phyloP scores from a whole-genome alignment of 805 yeast species.

The Wickerhamomyces chambardii region DNA sequence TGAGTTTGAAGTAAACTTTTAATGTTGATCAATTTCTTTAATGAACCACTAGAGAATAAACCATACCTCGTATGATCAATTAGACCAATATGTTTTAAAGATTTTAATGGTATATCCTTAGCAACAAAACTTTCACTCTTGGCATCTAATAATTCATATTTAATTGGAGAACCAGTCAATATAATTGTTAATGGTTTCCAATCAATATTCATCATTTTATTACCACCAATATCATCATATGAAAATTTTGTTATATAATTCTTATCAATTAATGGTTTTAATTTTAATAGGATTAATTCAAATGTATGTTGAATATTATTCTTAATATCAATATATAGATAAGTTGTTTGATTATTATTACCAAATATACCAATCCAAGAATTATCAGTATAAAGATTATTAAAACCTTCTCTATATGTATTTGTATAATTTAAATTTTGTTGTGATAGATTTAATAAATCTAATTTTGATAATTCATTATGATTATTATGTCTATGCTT shows the following conservation, averaged over 20 bases:
- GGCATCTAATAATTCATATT: conserved; percentile 26
- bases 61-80: conserved; percentile 15
- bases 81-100: not conserved
- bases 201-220: conserved; percentile 10
- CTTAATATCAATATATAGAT: conserved; percentile 57
- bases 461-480: too few relatives aligned
- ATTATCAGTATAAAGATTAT: too few relatives aligned
- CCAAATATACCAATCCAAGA: not conserved
- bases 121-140: conserved; percentile 27
- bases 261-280: conserved; percentile 36
- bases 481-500: conserved; percentile 21
- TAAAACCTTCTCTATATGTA: not conserved
- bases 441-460: too few relatives aligned
- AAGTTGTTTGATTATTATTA: conserved; percentile 41
- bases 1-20: too few relatives aligned
- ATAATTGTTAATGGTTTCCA: conserved; percentile 54
- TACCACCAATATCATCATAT: conserved; percentile 25
- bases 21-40: conserved; percentile 10
- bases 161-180: conserved; percentile 61
- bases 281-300: conserved; percentile 30
- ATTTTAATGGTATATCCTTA: conserved; percentile 42
- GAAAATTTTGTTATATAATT: conserved; percentile 36
- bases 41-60: conserved; percentile 34
- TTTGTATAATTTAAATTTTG: too few relatives aligned
- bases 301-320: conserved; percentile 39